Base-by-base conservation (phyloP, 805 yeast genomes). In the Pichia deserticola region DNA sequence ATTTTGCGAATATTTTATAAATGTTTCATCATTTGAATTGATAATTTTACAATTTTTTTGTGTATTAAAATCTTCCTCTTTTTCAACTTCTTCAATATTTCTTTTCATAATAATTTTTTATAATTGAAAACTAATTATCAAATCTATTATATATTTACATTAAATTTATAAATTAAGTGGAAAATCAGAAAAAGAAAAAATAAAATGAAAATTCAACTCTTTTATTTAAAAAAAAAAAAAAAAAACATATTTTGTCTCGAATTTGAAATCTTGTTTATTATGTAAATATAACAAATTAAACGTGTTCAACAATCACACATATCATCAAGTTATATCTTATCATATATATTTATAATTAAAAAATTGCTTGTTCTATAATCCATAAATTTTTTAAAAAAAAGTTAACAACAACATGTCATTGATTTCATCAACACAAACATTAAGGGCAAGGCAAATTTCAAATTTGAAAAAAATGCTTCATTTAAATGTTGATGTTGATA, bases 391-490 rank as follows among this genome's bases (percentile, higher is more conserved):
- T n/a, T n/a, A n/a, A 20, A 20, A 20, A 20, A 20, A 20, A 20
- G 20, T 20, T 20, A 20, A 20, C 20, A n/a, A 29, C 5, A 30
- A 30, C 1, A 58, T 58, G 60, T 57, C 61, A 11, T 37, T 58
- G 27, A 48, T 56, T 9, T 48, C 49, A 1, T 48, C 53, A 8
- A 44, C 53, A 8, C 55, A 50, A 28, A 52, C 59, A 34, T 55
- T 64, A 28, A 54, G 68, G 43, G 63, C 60, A 41, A 55, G 67
- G 44, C 68, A 64, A 51, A 60, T 63, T 28, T 47, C 56, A 27
- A 60, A 77, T 44, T 73, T 92, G 60, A 87, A 87, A 73, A 85
- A 83, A 54, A 86, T 93, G 93, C 81, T 92, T 51, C 84, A 86
- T 62, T 75, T 89, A 62, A 92, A 92, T 69, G 76, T 89, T 61